Evolutionary conservation across 2,329 filamentous ascomycete species (phyloP), one percentile per base, ranked within the genome.

Genomic region (Aspergillus luchuensis): DNA sequence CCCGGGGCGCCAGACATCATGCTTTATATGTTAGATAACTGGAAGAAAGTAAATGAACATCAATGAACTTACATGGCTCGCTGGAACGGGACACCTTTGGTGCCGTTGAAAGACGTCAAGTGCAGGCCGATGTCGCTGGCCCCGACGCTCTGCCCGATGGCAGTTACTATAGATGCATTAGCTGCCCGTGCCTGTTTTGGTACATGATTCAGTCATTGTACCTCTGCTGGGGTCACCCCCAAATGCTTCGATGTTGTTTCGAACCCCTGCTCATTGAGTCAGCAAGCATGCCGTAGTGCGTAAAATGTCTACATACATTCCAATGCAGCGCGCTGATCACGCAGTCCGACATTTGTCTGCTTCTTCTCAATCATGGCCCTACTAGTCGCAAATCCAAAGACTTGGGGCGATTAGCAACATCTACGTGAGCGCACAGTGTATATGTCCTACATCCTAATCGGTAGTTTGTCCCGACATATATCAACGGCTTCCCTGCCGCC

Each of bases 301-400:
- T 30, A 5, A 30, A 10, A n/a, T n/a, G 28, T 30, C 28, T 23
- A 61, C 63, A 8, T 65, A 74, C 71, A 76, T 49, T 73, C 66
- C 21, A 75, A 59, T 13, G 71, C 73, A 21, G 68, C 67, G 15
- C 70, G 69, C 48, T 74, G 71, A 52, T 75, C 72, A 43, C 72
- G 68, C 15, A 75, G 57, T 25, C 72, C 73, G 15, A 58, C 69
- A 59, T 74, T 74, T 1, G 68, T 69, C 19, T 69, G 66, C 30
- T 67, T 69, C 1, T 45, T 59, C 4, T 67, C 57, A 8, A 56
- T 59, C 56, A 75, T 25, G 2, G 64, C 61, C 28, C 66, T 61
- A 21, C 66, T 68, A 4, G 63, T 63, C 21, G 65, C 65, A 43
- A 66, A 66, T 10, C 65, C 65, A 36, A 66, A 63, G 6, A 64